phyloP scores from a whole-genome alignment of 176 grass and related monocot species.

The Carex parvula region DNA sequence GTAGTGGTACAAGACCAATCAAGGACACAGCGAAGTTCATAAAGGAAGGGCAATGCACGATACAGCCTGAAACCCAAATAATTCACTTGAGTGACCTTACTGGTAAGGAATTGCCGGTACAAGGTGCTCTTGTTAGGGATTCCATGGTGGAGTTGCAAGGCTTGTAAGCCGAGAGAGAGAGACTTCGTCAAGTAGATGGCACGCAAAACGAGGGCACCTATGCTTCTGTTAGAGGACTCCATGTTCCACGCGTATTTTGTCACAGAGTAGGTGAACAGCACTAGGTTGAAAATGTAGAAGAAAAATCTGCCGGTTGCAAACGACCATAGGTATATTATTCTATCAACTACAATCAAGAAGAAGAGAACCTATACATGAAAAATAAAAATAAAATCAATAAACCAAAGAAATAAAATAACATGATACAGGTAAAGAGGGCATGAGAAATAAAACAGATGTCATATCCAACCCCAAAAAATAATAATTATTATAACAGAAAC shows the following conservation, averaged over 20 bases:
- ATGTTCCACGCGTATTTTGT: constrained; percentile 92
- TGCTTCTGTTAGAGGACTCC: constrained; percentile 70
- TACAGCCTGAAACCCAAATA: constrained; percentile 85
- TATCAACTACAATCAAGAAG: constrained; percentile 97
- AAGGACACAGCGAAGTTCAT: constrained; percentile 93
- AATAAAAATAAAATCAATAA: constrained; percentile 19
- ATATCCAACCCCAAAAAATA: background rate
- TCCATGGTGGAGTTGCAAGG: constrained; percentile 88
- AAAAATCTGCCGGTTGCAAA: constrained; percentile 84
- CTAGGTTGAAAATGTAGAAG: constrained; percentile 97
- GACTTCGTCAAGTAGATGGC: constrained; percentile 97
- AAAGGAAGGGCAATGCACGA: constrained; percentile 89
- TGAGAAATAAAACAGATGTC: background rate
- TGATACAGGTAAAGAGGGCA: background rate
- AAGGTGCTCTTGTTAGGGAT: constrained; percentile 93
- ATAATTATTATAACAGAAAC: background rate
- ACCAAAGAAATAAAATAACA: constrained; percentile 19
- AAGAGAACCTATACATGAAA: constrained; percentile 74
- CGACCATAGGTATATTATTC: constrained; percentile 96
- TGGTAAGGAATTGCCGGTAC: constrained; percentile 92
- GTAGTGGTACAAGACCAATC: constrained; percentile 98
- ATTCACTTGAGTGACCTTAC: constrained; percentile 96
- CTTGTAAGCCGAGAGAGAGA: constrained; percentile 77
- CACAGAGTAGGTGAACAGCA: constrained; percentile 93
- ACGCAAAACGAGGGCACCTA: constrained; percentile 71